Percentiles rank a stretch among this genome's conserved stretches.
phyloP scores from a whole-genome alignment of 768 basidiomycete species.

The Tricholoma matsutake region DNA sequence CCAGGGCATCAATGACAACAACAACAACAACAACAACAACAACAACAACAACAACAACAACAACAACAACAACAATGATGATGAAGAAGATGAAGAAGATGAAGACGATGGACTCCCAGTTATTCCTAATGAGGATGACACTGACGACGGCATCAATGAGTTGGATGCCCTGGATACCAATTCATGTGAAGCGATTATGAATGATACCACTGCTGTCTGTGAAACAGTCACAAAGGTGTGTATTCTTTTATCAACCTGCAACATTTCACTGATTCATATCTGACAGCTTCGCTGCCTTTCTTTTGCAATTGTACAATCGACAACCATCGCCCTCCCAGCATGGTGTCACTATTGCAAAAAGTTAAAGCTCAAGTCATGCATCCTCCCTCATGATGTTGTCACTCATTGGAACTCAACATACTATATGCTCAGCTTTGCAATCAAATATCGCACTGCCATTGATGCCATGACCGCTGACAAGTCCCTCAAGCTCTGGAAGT shows the following conservation, averaged over 20 bases:
- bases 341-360: conserved; percentile 19
- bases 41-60: too few relatives aligned
- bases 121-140: neutral
- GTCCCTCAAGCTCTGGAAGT: conserved; percentile 8
- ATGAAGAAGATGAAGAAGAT: too few relatives aligned
- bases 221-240: too few relatives aligned
- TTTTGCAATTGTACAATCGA: conserved; percentile 19
- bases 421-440: conserved; percentile 17
- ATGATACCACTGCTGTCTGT: too few relatives aligned
- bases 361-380: too few relatives aligned
- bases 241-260: too few relatives aligned
- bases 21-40: too few relatives aligned
- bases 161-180: conserved; percentile 5
- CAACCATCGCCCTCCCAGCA: conserved; percentile 25
- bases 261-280: too few relatives aligned
- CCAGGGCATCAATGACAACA: neutral
- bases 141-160: conserved; percentile 1
- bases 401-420: conserved; percentile 4
- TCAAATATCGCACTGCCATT: conserved; percentile 6
- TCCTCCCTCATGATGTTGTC: too few relatives aligned
- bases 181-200: neutral
- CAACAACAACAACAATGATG: too few relatives aligned
- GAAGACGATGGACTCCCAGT: too few relatives aligned
- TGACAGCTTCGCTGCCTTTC: conserved; percentile 19
- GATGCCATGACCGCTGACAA: conserved; percentile 15